Evolutionary conservation across 1,284 basidiomycete species (phyloP).

Genomic region (Stereum hirsutum): DNA sequence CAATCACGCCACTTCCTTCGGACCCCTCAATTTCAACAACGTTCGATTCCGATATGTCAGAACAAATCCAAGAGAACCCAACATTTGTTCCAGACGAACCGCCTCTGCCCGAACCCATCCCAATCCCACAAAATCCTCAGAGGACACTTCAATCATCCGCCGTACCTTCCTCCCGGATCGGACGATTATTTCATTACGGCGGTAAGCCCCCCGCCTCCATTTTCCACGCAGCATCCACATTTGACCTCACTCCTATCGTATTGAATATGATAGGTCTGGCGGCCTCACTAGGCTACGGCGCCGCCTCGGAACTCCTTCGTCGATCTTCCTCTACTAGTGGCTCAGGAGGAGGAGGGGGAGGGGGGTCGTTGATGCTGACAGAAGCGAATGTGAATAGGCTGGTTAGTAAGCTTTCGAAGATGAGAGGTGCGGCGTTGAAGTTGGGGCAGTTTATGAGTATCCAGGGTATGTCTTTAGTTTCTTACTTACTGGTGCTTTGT

Average conservation of each 20-base stretch:
- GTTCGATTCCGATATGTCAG: neutral
- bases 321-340: slow-evolving; percentile 18
- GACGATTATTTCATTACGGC: slow-evolving; percentile 88
- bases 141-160: slow-evolving; percentile 67
- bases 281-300: slow-evolving; percentile 64
- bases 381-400: slow-evolving; percentile 87
- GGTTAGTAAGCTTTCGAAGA: slow-evolving; percentile 86
- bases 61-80: no score
- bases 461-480: slow-evolving; percentile 53
- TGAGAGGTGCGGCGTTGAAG: slow-evolving; percentile 96
- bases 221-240: neutral
- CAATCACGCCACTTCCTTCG: neutral
- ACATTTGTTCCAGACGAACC: neutral
- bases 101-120: slow-evolving; percentile 19
- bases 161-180: slow-evolving; percentile 84
- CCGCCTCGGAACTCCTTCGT: slow-evolving; percentile 38
- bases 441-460: slow-evolving; percentile 97
- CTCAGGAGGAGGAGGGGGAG: slow-evolving; percentile 8
- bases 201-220: no score
- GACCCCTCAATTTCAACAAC: neutral
- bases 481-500: no score
- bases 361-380: slow-evolving; percentile 68
- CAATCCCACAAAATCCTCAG: no score
- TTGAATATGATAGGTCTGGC: slow-evolving; percentile 43
- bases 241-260: neutral